Percentiles rank a stretch among this genome's conserved stretches.
Conservation (phyloP, 176 grass and related monocot species). For the Chrysopogon serrulatus region DNA sequence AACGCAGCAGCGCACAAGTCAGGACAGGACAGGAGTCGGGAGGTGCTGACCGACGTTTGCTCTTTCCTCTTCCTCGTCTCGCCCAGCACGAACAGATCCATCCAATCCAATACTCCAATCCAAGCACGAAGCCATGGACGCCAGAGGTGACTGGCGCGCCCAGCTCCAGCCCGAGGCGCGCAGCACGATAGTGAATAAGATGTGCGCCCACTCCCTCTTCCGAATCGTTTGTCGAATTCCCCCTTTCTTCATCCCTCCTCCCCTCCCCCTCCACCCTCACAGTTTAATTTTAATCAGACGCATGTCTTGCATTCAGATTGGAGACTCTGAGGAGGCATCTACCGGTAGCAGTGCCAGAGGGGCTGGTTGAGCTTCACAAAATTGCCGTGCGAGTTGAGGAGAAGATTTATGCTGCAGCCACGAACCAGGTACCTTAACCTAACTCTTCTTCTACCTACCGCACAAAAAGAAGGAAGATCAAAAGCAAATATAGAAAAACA, state of each 20-base stretch:
- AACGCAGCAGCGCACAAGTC: too few relatives aligned
- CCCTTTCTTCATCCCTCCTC: background rate
- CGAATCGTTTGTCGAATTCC: background rate
- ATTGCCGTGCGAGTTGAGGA: conserved; percentile 80
- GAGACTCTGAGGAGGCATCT: conserved; percentile 63
- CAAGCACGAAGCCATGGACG: conserved; percentile 3
- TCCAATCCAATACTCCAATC: background rate
- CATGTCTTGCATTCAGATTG: conserved; percentile 30
- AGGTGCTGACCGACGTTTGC: background rate
- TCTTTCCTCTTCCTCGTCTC: background rate
- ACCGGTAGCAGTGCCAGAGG: conserved; percentile 53
- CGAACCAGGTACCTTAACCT: conserved; percentile 45
- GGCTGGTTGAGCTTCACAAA: conserved; percentile 57
- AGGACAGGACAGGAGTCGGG: too few relatives aligned
- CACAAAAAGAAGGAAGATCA: background rate
- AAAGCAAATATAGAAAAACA: background rate
- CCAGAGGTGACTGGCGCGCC: conserved; percentile 48
- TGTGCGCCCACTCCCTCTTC: conserved; percentile 22
- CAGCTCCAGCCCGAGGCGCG: conserved; percentile 61
- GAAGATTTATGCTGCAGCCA: conserved; percentile 49
- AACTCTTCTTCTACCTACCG: background rate
- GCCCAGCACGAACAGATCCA: background rate
- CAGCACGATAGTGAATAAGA: conserved; percentile 68
- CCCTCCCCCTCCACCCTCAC: background rate
- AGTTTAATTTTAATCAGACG: background rate